phyloP scores from a whole-genome alignment of 129 eudicot genomes.

The Tagetes patula region DNA sequence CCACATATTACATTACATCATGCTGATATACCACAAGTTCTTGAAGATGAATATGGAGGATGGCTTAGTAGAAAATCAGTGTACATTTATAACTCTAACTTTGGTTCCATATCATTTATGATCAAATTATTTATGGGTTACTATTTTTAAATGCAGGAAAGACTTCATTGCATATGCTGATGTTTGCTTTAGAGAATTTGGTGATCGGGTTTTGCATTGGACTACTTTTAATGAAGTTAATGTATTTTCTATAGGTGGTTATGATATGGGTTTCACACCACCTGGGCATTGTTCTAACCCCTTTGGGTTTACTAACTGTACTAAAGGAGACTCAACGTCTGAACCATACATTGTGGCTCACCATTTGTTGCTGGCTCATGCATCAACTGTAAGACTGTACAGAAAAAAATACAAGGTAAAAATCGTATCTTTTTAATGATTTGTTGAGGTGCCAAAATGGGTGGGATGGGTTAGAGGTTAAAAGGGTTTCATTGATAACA shows the following conservation, averaged over 20 bases:
- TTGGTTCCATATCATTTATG: constrained; percentile 9
- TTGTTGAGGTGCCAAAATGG: background rate
- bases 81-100: constrained; percentile 35
- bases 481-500: background rate
- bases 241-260: constrained; percentile 41
- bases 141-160: constrained; percentile 39
- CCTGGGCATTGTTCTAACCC: constrained; percentile 59
- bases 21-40: constrained; percentile 64
- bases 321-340: constrained; percentile 46
- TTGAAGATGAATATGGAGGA: constrained; percentile 88
- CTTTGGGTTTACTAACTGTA: constrained; percentile 37
- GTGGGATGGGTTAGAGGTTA: background rate
- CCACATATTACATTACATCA: constrained; percentile 69
- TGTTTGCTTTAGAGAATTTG: constrained; percentile 77
- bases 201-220: constrained; percentile 71
- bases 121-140: background rate
- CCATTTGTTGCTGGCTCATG: constrained; percentile 66
- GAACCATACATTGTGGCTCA: constrained; percentile 65
- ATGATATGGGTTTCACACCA: constrained; percentile 43
- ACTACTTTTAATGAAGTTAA: constrained; percentile 69
- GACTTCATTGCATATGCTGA: constrained; percentile 53
- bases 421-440: background rate
- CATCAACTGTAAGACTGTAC: constrained; percentile 52
- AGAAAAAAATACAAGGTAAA: constrained; percentile 61
- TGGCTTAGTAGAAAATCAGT: constrained; percentile 57